Conservation (phyloP, 225 moss, liverwort and hornwort genomes). For the Pseudisothecium myosuroides region DNA sequence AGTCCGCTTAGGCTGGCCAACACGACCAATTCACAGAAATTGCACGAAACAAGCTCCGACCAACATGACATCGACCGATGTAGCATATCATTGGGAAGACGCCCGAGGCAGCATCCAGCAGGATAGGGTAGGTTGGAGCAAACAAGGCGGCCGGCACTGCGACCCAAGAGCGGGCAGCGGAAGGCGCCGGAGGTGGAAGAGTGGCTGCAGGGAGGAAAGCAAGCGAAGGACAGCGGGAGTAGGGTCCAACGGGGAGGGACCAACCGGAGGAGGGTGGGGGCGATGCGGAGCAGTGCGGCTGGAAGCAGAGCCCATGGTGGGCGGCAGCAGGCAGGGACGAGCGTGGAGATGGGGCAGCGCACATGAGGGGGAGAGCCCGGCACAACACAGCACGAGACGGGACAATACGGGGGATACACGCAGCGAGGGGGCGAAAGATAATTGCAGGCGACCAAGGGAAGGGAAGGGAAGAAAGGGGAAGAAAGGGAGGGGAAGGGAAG, state of each 20-base stretch:
- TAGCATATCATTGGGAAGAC: not conserved
- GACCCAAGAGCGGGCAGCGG: not conserved
- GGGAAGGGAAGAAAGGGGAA: not conserved
- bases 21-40: not conserved
- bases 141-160: not conserved
- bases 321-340: not conserved
- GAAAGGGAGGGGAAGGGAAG: not conserved
- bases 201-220: not conserved
- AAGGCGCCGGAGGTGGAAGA: not conserved
- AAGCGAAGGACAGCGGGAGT: not conserved
- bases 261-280: constrained; percentile 4
- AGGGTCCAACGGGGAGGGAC: not conserved
- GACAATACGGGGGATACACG: not conserved
- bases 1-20: not conserved
- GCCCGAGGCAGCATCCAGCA: not conserved
- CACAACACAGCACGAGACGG: not conserved
- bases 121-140: not conserved
- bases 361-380: not conserved
- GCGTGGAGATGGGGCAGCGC: not conserved
- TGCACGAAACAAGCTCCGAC: not conserved
- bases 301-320: constrained; percentile 35
- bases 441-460: not conserved
- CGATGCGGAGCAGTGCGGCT: constrained; percentile 21
- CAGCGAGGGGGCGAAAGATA: not conserved
- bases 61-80: not conserved